Conservation (phyloP, 352 stramenopile genomes). For the Lagenidium sp. region DNA sequence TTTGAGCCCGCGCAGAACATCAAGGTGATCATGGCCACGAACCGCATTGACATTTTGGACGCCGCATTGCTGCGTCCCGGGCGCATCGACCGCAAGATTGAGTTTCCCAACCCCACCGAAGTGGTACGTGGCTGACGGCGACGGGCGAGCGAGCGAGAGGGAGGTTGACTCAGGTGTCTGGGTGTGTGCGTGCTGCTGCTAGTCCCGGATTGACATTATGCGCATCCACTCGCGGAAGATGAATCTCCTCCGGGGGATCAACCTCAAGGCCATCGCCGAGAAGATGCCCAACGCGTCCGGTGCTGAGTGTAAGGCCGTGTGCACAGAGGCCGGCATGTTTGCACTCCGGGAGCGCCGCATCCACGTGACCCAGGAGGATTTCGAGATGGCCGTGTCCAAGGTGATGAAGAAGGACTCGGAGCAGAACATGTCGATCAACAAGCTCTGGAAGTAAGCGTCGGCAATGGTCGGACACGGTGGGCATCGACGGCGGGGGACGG, state of each 20-base stretch:
- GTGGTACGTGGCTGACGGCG: conserved; percentile 36
- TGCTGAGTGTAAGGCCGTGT: conserved; percentile 99
- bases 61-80: conserved; percentile 94
- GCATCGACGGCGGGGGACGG: too few species aligned
- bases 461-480: too few species aligned
- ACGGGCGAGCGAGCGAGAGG: not conserved
- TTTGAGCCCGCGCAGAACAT: conserved; percentile 97
- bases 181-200: conserved; percentile 17
- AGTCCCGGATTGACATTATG: conserved; percentile 95
- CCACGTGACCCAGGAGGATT: conserved; percentile 99
- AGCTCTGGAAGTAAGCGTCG: conserved; percentile 97
- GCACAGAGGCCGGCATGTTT: conserved; percentile 99
- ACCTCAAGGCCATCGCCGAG: conserved; percentile 96
- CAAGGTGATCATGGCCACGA: conserved; percentile 99
- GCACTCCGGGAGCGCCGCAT: conserved; percentile 98
- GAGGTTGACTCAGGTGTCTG: conserved; percentile 7
- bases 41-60: conserved; percentile 99
- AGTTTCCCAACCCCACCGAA: conserved; percentile 98
- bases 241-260: conserved; percentile 98
- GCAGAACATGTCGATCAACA: conserved; percentile 96
- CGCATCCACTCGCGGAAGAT: conserved; percentile 99
- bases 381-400: conserved; percentile 99
- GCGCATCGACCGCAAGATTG: conserved; percentile 99
- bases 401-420: conserved; percentile 99
- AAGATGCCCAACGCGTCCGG: conserved; percentile 98